These are phyloP conservation scores for Pisolithus marmoratus DNA, from an alignment of 768 basidiomycete genomes.

Conservation along the genomic window DNA sequence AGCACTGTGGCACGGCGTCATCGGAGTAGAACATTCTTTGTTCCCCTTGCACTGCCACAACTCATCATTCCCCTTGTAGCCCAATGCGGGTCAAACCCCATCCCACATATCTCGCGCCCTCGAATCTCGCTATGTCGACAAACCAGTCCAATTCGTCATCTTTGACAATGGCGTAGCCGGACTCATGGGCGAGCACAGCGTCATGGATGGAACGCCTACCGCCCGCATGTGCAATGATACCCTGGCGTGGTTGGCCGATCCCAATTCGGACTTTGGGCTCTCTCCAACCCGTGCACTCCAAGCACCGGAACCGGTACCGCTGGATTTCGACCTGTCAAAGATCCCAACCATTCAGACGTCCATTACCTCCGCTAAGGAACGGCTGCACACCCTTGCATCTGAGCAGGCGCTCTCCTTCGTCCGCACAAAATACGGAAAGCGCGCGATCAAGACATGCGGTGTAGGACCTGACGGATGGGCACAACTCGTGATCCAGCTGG, in stretches of 20 bases:
- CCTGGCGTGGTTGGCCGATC: slow-evolving; percentile 51
- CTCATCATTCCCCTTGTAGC: slow-evolving; percentile 3
- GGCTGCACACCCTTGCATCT: slow-evolving; percentile 51
- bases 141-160: slow-evolving; percentile 82
- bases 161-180: slow-evolving; percentile 79
- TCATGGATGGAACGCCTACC: slow-evolving; percentile 88
- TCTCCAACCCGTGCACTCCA: slow-evolving; percentile 12
- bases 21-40: slow-evolving; percentile 29
- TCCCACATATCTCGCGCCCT: slow-evolving; percentile 39
- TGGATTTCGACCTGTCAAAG: slow-evolving; percentile 60
- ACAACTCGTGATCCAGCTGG: slow-evolving; percentile 88
- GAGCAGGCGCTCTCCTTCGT: slow-evolving; percentile 59
- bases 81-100: slow-evolving; percentile 16
- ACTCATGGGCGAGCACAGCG: slow-evolving; percentile 88
- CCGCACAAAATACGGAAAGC: slow-evolving; percentile 77
- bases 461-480: slow-evolving; percentile 95
- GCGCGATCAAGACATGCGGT: slow-evolving; percentile 77
- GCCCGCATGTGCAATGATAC: slow-evolving; percentile 68
- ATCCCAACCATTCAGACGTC: slow-evolving; percentile 31
- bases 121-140: slow-evolving; percentile 82
- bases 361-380: slow-evolving; percentile 51
- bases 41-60: background rate
- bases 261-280: slow-evolving; percentile 59
- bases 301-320: slow-evolving; percentile 37
- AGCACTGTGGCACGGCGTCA: slow-evolving; percentile 76